Percentiles rank a stretch among this genome's conserved stretches.
These are phyloP conservation scores for Mycena belliarum DNA, from an alignment of 768 basidiomycete species.

Conservation along the genomic window DNA sequence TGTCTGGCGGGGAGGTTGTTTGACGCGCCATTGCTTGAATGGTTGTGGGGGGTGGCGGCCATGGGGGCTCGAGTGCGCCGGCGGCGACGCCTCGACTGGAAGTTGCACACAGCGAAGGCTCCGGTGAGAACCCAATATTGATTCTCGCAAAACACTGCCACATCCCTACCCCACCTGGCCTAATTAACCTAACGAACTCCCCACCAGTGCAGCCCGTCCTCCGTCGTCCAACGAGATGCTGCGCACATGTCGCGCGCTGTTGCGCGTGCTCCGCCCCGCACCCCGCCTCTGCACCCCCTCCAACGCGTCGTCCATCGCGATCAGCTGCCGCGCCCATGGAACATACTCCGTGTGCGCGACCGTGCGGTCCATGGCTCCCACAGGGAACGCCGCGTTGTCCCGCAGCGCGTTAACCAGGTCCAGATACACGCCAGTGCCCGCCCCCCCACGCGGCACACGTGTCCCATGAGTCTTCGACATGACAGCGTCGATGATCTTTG, in stretches of 20 bases:
- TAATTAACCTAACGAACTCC: conserved; percentile 25
- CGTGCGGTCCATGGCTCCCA: conserved; percentile 43
- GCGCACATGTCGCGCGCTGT: conserved; percentile 53
- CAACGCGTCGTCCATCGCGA: conserved; percentile 60
- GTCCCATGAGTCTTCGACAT: conserved; percentile 50
- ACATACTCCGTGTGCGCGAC: conserved; percentile 67
- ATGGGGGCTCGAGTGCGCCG: background rate
- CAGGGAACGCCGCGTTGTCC: conserved; percentile 44
- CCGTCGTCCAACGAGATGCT: conserved; percentile 40
- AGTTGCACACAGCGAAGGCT: background rate
- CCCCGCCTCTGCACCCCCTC: conserved; percentile 31
- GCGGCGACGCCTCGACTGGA: background rate
- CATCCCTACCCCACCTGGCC: background rate
- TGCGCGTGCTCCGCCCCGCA: conserved; percentile 52
- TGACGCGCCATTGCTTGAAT: conserved; percentile 27
- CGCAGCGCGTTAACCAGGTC: conserved; percentile 47
- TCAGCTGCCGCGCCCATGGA: conserved; percentile 67
- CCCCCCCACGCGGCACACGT: conserved; percentile 34
- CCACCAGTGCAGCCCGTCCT: conserved; percentile 34
- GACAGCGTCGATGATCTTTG: conserved; percentile 49
- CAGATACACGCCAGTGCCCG: conserved; percentile 46
- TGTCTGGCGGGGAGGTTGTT: conserved; percentile 38
- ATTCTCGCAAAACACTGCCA: background rate
- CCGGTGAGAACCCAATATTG: conserved; percentile 2
- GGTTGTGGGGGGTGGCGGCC: background rate